Evolutionary conservation across 139 green algal species (phyloP).

Genomic region (Desmodesmus armatus): DNA sequence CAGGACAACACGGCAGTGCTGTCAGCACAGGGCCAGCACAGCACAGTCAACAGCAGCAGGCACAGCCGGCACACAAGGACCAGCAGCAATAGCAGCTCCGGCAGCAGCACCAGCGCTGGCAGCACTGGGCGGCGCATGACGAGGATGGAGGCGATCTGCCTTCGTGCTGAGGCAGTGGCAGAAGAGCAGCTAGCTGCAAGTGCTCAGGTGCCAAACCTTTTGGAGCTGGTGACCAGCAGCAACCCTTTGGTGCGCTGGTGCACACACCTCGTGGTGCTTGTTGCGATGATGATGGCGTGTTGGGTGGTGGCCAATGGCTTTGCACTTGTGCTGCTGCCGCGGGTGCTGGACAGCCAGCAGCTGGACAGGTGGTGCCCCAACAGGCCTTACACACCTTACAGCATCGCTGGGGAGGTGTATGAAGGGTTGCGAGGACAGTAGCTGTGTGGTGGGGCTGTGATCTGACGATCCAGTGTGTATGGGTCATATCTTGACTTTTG

Average conservation of each 20-base stretch:
- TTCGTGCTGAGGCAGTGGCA: no score
- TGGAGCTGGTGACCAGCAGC: background rate
- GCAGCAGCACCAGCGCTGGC: background rate
- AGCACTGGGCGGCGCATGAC: no score
- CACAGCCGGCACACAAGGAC: no score
- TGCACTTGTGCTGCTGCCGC: conserved; percentile 2
- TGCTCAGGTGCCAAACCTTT: background rate
- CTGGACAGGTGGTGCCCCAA: background rate
- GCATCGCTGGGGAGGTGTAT: background rate
- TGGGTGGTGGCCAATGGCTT: background rate
- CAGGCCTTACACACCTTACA: background rate
- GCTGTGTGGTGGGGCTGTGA: background rate
- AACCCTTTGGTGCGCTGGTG: background rate
- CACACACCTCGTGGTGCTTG: background rate
- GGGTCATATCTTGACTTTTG: background rate
- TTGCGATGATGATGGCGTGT: background rate
- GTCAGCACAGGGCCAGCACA: no score
- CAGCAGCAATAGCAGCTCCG: background rate
- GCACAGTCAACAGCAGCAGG: no score
- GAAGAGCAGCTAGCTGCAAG: no score
- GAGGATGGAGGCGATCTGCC: no score
- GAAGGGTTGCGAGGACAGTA: background rate
- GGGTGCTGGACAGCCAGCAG: background rate
- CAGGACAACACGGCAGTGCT: background rate
- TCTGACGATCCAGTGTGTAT: background rate